Evolutionary conservation across 495 filamentous ascomycete genomes (phyloP).

Genomic region (Xylaria flabelliformis): DNA sequence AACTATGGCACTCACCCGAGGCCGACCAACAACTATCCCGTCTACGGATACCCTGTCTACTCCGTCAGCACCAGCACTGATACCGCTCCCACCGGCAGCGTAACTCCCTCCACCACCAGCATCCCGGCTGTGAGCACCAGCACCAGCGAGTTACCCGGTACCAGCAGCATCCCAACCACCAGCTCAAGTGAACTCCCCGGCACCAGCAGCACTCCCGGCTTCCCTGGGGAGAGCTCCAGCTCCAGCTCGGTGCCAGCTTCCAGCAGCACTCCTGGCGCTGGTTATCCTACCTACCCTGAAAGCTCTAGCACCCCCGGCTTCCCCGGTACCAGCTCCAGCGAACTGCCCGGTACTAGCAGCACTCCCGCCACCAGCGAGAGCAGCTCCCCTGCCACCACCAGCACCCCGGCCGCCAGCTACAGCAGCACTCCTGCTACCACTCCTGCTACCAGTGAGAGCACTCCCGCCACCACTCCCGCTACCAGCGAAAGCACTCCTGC

Average conservation of each 20-base stretch:
- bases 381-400: no score
- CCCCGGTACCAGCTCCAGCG: slow-evolving; percentile 8
- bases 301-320: neutral
- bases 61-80: slow-evolving; percentile 6
- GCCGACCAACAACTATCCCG: slow-evolving; percentile 6
- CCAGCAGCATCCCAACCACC: neutral
- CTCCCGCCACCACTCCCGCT: neutral
- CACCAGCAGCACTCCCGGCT: slow-evolving; percentile 1
- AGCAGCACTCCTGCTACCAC: neutral
- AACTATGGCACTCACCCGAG: slow-evolving; percentile 1
- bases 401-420: neutral
- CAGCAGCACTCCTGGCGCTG: neutral
- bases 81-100: neutral
- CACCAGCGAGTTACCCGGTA: neutral
- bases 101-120: slow-evolving; percentile 6
- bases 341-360: slow-evolving; percentile 12
- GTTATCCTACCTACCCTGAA: neutral
- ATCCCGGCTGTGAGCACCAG: neutral
- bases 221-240: neutral
- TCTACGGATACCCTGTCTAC: slow-evolving; percentile 25
- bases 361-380: no score
- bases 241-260: neutral
- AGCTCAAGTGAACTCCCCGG: neutral
- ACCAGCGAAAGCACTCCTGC: neutral
- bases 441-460: no score